phyloP scores from a whole-genome alignment of 2,329 filamentous ascomycete genomes.

The Venturiaceae sp. region DNA sequence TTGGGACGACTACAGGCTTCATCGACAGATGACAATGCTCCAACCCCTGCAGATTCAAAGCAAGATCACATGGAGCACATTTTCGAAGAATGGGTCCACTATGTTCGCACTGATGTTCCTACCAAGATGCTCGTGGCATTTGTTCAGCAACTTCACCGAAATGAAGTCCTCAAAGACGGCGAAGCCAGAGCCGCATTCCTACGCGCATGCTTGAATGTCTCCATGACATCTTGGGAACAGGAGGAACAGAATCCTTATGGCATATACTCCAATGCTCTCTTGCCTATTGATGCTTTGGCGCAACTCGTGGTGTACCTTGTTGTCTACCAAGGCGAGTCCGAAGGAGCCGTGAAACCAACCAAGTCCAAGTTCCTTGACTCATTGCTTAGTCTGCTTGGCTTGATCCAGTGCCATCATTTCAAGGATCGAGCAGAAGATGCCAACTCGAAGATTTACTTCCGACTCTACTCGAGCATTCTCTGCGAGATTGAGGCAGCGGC shows the following conservation, averaged over 20 bases:
- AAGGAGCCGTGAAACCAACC: constrained; percentile 47
- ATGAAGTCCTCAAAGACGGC: constrained; percentile 60
- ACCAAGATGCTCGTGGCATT: constrained; percentile 67
- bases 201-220: constrained; percentile 69
- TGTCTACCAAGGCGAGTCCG: constrained; percentile 55
- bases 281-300: constrained; percentile 70
- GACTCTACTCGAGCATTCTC: constrained; percentile 75
- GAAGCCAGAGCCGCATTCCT: constrained; percentile 75
- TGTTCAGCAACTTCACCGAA: constrained; percentile 71
- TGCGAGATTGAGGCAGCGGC: constrained; percentile 59
- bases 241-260: constrained; percentile 48
- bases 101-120: constrained; percentile 67
- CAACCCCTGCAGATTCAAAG: constrained; percentile 43
- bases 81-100: constrained; percentile 88
- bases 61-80: constrained; percentile 87
- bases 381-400: constrained; percentile 63
- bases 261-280: constrained; percentile 49
- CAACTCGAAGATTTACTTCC: constrained; percentile 84
- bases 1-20: constrained; percentile 53
- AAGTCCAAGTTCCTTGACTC: constrained; percentile 65
- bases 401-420: constrained; percentile 81
- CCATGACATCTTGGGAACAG: constrained; percentile 69
- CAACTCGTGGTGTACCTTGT: constrained; percentile 71
- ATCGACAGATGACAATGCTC: constrained; percentile 22
- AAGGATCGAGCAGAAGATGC: constrained; percentile 70